Evolutionary conservation across 1,139 yeast genomes (phyloP).

Genomic region (Blastobotrys raffinosifermentans): DNA sequence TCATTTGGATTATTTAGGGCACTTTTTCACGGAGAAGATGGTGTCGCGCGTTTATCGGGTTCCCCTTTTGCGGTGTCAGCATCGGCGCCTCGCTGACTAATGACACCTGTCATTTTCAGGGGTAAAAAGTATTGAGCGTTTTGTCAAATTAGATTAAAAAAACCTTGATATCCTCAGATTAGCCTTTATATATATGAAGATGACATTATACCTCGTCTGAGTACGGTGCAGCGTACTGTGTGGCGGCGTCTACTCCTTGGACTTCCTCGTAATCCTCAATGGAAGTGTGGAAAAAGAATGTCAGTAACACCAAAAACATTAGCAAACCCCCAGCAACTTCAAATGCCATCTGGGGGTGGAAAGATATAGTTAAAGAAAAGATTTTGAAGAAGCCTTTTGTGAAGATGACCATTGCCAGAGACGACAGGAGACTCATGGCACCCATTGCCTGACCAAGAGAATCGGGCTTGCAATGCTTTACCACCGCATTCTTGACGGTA

Average conservation of each 20-base stretch:
- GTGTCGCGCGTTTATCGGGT: neutral
- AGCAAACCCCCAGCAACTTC: slow-evolving; percentile 19
- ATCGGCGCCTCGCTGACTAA: no score
- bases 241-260: no score
- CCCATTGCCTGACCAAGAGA: slow-evolving; percentile 33
- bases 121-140: no score
- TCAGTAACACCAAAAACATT: slow-evolving; percentile 13
- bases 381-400: slow-evolving; percentile 28
- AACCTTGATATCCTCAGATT: no score
- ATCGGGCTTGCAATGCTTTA: slow-evolving; percentile 42
- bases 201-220: no score
- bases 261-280: slow-evolving; percentile 5
- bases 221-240: no score
- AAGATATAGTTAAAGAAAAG: slow-evolving; percentile 26
- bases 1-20: slow-evolving; percentile 5
- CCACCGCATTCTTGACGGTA: slow-evolving; percentile 43
- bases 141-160: no score
- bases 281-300: slow-evolving; percentile 14
- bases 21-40: neutral
- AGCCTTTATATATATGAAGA: no score
- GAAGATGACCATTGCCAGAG: slow-evolving; percentile 23
- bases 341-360: slow-evolving; percentile 28
- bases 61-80: no score
- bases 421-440: slow-evolving; percentile 27
- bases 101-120: no score